Conservation (phyloP, 2,329 filamentous ascomycete species). For the Myriosclerotinia curreyana region DNA sequence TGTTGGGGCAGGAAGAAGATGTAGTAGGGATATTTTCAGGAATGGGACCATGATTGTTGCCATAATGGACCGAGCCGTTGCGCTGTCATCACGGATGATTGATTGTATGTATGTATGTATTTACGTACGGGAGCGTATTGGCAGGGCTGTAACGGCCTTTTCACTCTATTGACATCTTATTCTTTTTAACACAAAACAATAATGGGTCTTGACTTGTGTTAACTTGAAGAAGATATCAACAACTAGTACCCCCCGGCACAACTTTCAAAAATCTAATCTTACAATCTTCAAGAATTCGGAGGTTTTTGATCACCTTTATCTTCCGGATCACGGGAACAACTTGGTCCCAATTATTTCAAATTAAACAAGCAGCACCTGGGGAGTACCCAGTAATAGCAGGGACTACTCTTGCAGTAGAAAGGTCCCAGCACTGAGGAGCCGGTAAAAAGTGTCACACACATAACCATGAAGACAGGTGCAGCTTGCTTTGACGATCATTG, state of each 20-base stretch:
- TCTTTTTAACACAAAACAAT: neutral
- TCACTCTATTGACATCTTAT: neutral
- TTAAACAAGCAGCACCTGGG: conserved; percentile 1
- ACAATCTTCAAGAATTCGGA: neutral
- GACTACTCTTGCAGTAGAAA: conserved; percentile 12
- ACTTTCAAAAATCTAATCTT: too few species aligned
- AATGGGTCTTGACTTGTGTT: too few species aligned
- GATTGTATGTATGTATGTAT: neutral
- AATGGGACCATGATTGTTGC: conserved; percentile 15
- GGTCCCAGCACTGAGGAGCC: conserved; percentile 21
- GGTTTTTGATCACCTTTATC: neutral
- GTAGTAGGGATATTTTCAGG: conserved; percentile 6
- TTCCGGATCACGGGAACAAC: conserved; percentile 20
- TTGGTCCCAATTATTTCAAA: conserved; percentile 14
- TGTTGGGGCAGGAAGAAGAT: neutral
- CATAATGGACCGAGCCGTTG: conserved; percentile 21
- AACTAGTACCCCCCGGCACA: too few species aligned
- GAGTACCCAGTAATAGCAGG: conserved; percentile 6
- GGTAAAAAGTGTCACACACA: conserved; percentile 20
- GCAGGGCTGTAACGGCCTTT: conserved; percentile 21
- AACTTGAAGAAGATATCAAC: neutral
- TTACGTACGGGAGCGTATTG: neutral
- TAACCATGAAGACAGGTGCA: conserved; percentile 5
- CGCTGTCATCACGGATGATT: conserved; percentile 17
- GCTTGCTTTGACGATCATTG: conserved; percentile 21